Evolutionary conservation across 495 filamentous ascomycete species (phyloP), one percentile per base, ranked within the genome.

Genomic region (Aspergillus nidulans): DNA sequence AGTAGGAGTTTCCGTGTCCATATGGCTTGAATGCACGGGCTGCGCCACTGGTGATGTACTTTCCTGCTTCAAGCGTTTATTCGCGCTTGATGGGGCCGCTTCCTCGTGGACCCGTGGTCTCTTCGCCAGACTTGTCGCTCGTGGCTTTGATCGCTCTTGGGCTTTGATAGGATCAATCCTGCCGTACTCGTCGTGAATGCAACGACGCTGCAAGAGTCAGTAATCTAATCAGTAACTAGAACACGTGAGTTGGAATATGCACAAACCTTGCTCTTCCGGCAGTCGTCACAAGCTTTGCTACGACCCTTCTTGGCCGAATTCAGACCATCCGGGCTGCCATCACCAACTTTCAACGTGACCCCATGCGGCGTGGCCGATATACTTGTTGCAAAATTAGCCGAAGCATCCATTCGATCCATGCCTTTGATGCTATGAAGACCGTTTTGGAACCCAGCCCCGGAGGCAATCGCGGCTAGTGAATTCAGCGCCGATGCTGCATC

Each of bases 221-320:
- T 21, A 6, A 28, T 40, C 49, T 30, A 32, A 30, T 13, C 16
- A 49, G 6, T 8, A n/a, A 24, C 55, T 21, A 4, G 40, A 32
- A 43, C 15, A 39, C n/a, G 15, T 4, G 12, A 18, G 4, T 39
- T 1, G 4, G 53, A 15, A 9, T 13, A 13, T 21, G 23, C 13
- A 61, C 66, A 60, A 57, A 85, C 84, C 79, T 87, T 87, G 74
- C 81, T 85, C 64, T 81, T 86, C 18, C 84, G 80, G 61, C 84
- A 87, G 54, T 85, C 82, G 54, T 81, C 77, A 58, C 84, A 87
- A 10, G 84, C 84, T 61, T 84, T 85, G 56, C 73, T 82, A 59
- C 76, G 80, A 65, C 79, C 76, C 53, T 78, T 79, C 66, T 84
- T 80, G 49, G 68, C 66, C 46, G 68, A 55, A 47, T 61, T 65